Conservation (phyloP, 179 eudicot genomes). For the Drosera spatulata region DNA sequence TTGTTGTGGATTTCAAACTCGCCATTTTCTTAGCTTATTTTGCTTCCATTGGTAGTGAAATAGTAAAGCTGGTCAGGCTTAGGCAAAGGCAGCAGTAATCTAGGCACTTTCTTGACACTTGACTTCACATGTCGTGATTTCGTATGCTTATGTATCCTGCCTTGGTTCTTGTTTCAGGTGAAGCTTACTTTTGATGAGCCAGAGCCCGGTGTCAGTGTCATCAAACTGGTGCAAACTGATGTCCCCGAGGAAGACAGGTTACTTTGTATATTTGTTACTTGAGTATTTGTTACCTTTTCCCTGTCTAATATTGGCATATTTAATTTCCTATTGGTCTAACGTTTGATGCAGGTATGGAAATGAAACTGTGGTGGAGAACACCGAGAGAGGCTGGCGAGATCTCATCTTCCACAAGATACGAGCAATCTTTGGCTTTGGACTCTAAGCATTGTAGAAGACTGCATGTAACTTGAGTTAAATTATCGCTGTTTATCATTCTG, state of each 20-base stretch:
- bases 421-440: slow-evolving; percentile 86
- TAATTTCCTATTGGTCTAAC: too few relatives aligned
- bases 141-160: background rate
- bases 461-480: too few relatives aligned
- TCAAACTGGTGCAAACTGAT: slow-evolving; percentile 67
- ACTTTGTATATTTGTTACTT: slow-evolving; percentile 2
- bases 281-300: too few relatives aligned
- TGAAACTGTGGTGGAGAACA: slow-evolving; percentile 93
- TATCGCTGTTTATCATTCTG: too few relatives aligned
- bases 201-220: slow-evolving; percentile 67
- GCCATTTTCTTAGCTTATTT: too few relatives aligned
- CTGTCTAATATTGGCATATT: too few relatives aligned
- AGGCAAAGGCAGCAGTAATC: too few relatives aligned
- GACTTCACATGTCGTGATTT: background rate
- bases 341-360: slow-evolving; percentile 64
- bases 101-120: background rate
- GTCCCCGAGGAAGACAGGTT: slow-evolving; percentile 98
- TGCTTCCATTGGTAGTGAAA: too few relatives aligned
- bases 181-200: slow-evolving; percentile 77
- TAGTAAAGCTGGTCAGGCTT: too few relatives aligned
- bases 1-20: too few relatives aligned
- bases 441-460: slow-evolving; percentile 15
- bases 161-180: slow-evolving; percentile 37
- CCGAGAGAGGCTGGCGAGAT: slow-evolving; percentile 98
- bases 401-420: slow-evolving; percentile 83